phyloP scores from a whole-genome alignment of 345 rosid species.

The Linum trigynum region DNA sequence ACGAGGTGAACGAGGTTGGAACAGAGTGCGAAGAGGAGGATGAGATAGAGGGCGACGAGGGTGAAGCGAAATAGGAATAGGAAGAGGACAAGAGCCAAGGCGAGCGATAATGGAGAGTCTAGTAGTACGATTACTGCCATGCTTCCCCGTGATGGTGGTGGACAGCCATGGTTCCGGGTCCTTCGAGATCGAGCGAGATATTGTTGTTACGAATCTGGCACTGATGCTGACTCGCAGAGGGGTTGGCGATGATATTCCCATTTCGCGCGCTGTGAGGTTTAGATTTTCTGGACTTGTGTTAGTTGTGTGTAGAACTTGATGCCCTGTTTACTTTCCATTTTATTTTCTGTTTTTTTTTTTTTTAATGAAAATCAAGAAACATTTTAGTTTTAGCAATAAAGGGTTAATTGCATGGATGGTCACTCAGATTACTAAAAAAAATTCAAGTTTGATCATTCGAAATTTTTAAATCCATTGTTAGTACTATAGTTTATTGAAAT shows the following conservation, averaged over 20 bases:
- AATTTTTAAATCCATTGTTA: too few species aligned
- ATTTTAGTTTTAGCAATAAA: too few species aligned
- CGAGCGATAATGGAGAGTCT: constrained; percentile 37
- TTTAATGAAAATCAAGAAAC: too few species aligned
- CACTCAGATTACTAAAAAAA: too few species aligned
- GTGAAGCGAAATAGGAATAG: constrained; percentile 32
- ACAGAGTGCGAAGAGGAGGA: constrained; percentile 35
- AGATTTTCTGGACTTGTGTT: too few species aligned
- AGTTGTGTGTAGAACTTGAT: too few species aligned
- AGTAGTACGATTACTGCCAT: constrained; percentile 22
- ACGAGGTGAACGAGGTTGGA: constrained; percentile 33
- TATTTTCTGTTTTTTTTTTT: too few species aligned
- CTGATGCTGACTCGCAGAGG: neutral
- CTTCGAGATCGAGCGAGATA: neutral
- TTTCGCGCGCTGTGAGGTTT: neutral
- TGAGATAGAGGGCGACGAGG: constrained; percentile 25
- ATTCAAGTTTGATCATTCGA: too few species aligned
- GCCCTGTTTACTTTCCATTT: too few species aligned
- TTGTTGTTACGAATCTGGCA: neutral
- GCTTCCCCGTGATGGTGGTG: neutral
- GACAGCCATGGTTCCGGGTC: neutral
- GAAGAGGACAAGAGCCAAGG: constrained; percentile 28
- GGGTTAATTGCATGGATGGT: too few species aligned
- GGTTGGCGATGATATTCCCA: neutral
- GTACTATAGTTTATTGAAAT: too few species aligned